Evolutionary conservation across 1,139 yeast genomes (phyloP).

Genomic region (Debaryomyces subglobosus): DNA sequence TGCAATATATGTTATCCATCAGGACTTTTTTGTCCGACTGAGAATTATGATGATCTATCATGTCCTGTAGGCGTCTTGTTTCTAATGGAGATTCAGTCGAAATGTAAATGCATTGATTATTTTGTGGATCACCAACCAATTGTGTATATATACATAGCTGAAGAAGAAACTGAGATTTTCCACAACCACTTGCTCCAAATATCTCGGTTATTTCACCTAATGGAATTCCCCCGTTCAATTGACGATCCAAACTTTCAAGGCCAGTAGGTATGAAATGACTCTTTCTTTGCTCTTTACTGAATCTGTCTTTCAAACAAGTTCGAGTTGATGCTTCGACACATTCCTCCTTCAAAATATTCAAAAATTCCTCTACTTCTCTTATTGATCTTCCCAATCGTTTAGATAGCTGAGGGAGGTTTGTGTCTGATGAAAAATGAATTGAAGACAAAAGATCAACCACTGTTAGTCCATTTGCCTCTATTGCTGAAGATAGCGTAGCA

Average conservation of each 20-base stretch:
- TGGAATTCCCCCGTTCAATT: slow-evolving; percentile 70
- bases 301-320: slow-evolving; percentile 7
- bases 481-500: slow-evolving; percentile 17
- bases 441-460: slow-evolving; percentile 26
- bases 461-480: slow-evolving; percentile 26
- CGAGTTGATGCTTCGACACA: slow-evolving; percentile 12
- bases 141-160: slow-evolving; percentile 66
- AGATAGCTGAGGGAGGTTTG: slow-evolving; percentile 34
- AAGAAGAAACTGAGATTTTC: slow-evolving; percentile 77
- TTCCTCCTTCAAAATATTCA: slow-evolving; percentile 28
- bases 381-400: slow-evolving; percentile 49
- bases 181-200: slow-evolving; percentile 83
- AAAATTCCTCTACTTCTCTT: slow-evolving; percentile 49
- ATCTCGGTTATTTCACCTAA: slow-evolving; percentile 73
- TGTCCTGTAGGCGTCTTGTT: slow-evolving; percentile 56
- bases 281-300: background rate
- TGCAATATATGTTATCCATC: slow-evolving; percentile 57
- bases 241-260: slow-evolving; percentile 54
- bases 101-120: slow-evolving; percentile 57
- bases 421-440: slow-evolving; percentile 7
- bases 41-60: slow-evolving; percentile 27
- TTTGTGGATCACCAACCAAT: slow-evolving; percentile 32
- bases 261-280: slow-evolving; percentile 59
- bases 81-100: slow-evolving; percentile 78
- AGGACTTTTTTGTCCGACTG: slow-evolving; percentile 26